Percentiles rank a stretch among this genome's conserved stretches.
phyloP scores from a whole-genome alignment of 2,329 filamentous ascomycete species.

The Monosporascus sp. region DNA sequence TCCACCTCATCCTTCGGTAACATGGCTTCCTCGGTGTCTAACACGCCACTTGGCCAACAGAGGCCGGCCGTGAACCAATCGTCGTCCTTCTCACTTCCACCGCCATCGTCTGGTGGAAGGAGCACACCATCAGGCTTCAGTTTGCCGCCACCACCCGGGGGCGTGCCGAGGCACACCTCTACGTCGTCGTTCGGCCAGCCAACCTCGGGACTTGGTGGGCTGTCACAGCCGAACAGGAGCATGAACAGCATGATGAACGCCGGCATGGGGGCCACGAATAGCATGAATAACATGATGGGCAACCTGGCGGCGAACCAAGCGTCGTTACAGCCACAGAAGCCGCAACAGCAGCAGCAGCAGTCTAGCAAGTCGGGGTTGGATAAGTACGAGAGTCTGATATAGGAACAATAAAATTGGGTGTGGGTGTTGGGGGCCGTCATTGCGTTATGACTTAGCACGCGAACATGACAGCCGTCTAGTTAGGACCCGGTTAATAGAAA shows the following conservation, averaged over 20 bases:
- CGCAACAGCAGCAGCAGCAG: conserved; percentile 26
- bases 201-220: conserved; percentile 10
- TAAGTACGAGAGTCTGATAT: conserved; percentile 65
- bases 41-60: conserved; percentile 42
- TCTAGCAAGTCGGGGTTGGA: conserved; percentile 49
- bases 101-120: conserved; percentile 39
- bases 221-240: conserved; percentile 15
- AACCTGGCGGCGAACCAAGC: background rate
- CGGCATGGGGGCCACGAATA: conserved; percentile 14
- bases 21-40: conserved; percentile 41
- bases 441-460: background rate
- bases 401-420: conserved; percentile 10
- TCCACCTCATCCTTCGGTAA: conserved; percentile 30
- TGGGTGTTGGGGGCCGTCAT: background rate
- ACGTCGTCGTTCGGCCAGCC: conserved; percentile 21
- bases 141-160: conserved; percentile 41
- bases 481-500: too few species aligned
- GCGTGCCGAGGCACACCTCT: conserved; percentile 22
- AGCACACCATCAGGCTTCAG: conserved; percentile 37
- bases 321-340: background rate
- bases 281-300: conserved; percentile 19
- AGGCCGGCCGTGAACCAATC: conserved; percentile 31
- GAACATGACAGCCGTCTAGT: too few species aligned
- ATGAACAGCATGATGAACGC: conserved; percentile 20
- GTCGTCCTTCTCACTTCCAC: conserved; percentile 54